Percentiles rank a stretch among this genome's conserved stretches.
These are phyloP conservation scores for Vitis vinifera DNA, from an alignment of 164 flowering plant species.

Conservation along the genomic window ASM3070453v1 NC_081814.1:11812001-11812500, in stretches of 20 bases:
- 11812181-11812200: background rate
- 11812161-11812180: slow-evolving; percentile 20
- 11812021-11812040: no score
- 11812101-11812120: slow-evolving; percentile 16
- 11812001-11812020: no score
- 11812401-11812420: no score
- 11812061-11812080: slow-evolving; percentile 9
- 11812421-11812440: no score
- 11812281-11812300: background rate
- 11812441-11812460: no score
- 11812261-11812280: background rate
- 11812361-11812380: no score
- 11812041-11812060: background rate
- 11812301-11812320: no score
- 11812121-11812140: slow-evolving; percentile 5
- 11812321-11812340: no score
- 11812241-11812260: slow-evolving; percentile 8
- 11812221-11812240: slow-evolving; percentile 6
- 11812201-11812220: slow-evolving; percentile 1
- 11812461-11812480: no score
- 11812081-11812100: slow-evolving; percentile 12
- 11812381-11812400: no score
- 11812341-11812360: no score
- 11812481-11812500: no score
- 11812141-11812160: slow-evolving; percentile 15